These are phyloP conservation scores for Neotropicomus parvogracilis DNA, from an alignment of 1,284 basidiomycete species.

Conservation along the genomic window DNA sequence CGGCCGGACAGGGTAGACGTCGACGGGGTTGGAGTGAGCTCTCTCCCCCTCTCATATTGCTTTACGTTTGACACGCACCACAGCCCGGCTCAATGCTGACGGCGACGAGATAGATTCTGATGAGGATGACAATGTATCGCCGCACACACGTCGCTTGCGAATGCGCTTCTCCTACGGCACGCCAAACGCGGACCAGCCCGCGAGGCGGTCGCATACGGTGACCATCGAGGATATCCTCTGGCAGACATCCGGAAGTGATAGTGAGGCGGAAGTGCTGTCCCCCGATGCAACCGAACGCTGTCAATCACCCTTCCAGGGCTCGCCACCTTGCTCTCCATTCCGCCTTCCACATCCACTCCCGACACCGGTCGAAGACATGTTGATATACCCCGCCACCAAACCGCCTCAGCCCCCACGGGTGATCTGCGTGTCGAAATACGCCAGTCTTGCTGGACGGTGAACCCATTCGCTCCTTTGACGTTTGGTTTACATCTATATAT, in stretches of 20 bases:
- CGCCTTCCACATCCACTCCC: conserved; percentile 46
- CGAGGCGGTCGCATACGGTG: conserved; percentile 21
- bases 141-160: conserved; percentile 26
- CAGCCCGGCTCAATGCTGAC: conserved; percentile 54
- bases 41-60: conserved; percentile 1
- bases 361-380: conserved; percentile 48
- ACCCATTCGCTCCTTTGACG: background rate
- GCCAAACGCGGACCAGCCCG: conserved; percentile 13
- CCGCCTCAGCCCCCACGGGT: conserved; percentile 9
- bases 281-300: conserved; percentile 25
- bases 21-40: conserved; percentile 53
- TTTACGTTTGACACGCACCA: conserved; percentile 9
- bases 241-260: conserved; percentile 30
- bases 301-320: conserved; percentile 15
- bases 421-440: conserved; percentile 32
- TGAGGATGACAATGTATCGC: conserved; percentile 29
- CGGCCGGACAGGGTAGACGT: conserved; percentile 27
- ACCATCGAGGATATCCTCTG: conserved; percentile 31
- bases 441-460: conserved; percentile 37
- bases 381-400: conserved; percentile 23
- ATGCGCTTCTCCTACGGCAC: conserved; percentile 28
- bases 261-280: conserved; percentile 23
- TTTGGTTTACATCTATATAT: conserved; percentile 2
- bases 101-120: conserved; percentile 54
- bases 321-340: conserved; percentile 13